Percentiles rank a stretch among this genome's conserved stretches.
phyloP scores from a whole-genome alignment of 106 monocot genomes.

The Narthecium ossifragum region DNA sequence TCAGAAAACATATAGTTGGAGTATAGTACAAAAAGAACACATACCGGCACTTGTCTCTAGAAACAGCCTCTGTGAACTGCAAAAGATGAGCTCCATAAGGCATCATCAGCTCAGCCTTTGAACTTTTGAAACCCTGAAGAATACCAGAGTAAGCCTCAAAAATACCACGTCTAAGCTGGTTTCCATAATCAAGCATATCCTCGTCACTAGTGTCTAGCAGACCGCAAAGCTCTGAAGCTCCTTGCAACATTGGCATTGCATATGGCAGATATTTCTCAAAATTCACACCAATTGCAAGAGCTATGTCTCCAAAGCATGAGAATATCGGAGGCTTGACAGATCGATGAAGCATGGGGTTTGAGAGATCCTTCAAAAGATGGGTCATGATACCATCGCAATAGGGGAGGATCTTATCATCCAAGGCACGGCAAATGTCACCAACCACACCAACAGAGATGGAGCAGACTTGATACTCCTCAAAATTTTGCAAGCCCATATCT shows the following conservation, averaged over 20 bases:
- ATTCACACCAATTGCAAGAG: constrained; percentile 68
- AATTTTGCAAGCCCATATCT: constrained; percentile 76
- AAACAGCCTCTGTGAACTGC: constrained; percentile 63
- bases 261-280: constrained; percentile 77
- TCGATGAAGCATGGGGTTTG: constrained; percentile 56
- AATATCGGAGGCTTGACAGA: constrained; percentile 87
- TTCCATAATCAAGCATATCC: constrained; percentile 77
- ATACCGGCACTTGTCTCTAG: constrained; percentile 51
- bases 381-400: constrained; percentile 84
- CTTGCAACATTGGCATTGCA: constrained; percentile 73
- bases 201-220: constrained; percentile 46
- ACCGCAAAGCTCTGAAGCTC: constrained; percentile 51
- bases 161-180: constrained; percentile 77
- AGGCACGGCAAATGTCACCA: constrained; percentile 77
- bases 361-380: constrained; percentile 68
- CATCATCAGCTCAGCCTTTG: constrained; percentile 65
- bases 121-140: constrained; percentile 81
- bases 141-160: constrained; percentile 95
- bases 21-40: not conserved
- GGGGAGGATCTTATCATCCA: constrained; percentile 61
- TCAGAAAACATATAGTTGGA: not conserved
- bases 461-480: constrained; percentile 84
- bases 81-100: constrained; percentile 60
- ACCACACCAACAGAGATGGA: constrained; percentile 78
- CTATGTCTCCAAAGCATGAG: constrained; percentile 88